phyloP scores from a whole-genome alignment of 1,284 basidiomycete species.

The Apiotrichum mycotoxinovorans region DNA sequence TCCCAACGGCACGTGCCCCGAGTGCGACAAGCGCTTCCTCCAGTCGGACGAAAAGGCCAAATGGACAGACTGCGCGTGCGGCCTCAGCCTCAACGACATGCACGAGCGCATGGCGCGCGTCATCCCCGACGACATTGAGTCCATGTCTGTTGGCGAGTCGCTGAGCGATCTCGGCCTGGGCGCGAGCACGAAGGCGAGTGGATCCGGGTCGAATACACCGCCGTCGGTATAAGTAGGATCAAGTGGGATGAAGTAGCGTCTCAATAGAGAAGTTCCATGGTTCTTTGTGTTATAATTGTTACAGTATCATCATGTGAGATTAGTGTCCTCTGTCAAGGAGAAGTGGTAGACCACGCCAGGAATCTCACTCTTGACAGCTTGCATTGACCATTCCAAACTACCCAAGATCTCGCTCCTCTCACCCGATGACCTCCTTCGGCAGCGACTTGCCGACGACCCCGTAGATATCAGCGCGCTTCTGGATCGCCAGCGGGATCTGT shows the following conservation, averaged over 20 bases:
- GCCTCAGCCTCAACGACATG: constrained; percentile 7
- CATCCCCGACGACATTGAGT: neutral
- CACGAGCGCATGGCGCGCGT: constrained; percentile 2
- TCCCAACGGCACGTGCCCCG: constrained; percentile 19
- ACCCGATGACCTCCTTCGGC: neutral
- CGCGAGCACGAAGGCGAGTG: neutral
- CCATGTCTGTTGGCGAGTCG: neutral
- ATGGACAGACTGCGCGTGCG: constrained; percentile 22
- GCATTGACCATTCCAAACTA: too few species aligned
- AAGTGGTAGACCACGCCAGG: too few species aligned
- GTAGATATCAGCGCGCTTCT: constrained; percentile 39
- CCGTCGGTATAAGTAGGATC: too few species aligned
- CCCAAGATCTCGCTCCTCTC: too few species aligned
- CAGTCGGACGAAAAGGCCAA: constrained; percentile 2
- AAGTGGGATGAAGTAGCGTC: too few species aligned
- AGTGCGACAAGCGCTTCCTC: constrained; percentile 10
- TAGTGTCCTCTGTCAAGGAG: too few species aligned
- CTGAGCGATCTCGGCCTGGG: neutral
- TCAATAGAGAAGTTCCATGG: too few species aligned
- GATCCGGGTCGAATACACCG: too few species aligned
- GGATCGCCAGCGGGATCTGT: constrained; percentile 43
- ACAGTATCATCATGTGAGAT: too few species aligned
- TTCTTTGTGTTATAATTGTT: too few species aligned
- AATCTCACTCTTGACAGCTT: too few species aligned
- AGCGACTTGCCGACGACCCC: constrained; percentile 25